Percentiles rank a stretch among this genome's conserved stretches.
These are phyloP conservation scores for Dioscorea zingiberensis DNA, from an alignment of 106 monocot genomes.

Conservation along the genomic window DNA sequence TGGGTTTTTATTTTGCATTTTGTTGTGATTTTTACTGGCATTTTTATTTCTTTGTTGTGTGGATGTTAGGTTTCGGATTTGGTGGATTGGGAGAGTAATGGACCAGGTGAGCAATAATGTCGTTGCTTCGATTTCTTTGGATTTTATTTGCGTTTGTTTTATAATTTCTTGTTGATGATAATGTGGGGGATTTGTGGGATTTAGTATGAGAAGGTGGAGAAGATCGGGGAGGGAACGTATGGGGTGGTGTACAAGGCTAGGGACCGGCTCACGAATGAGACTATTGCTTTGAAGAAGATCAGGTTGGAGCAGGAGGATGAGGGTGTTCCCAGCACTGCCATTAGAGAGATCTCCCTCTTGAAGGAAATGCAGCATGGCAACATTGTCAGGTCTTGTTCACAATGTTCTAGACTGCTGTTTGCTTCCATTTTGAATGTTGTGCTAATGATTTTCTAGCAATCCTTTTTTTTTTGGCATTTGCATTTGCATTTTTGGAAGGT, in stretches of 20 bases:
- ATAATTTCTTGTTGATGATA: not conserved
- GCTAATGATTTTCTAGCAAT: too few species aligned
- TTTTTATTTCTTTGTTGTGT: too few species aligned
- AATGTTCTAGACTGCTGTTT: too few species aligned
- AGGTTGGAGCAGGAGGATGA: slow-evolving; percentile 75
- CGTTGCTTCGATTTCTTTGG: not conserved
- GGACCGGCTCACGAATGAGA: slow-evolving; percentile 64
- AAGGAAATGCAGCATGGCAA: slow-evolving; percentile 58
- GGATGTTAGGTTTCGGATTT: too few species aligned
- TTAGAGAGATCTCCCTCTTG: slow-evolving; percentile 70
- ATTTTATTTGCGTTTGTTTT: not conserved
- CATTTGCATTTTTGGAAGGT: too few species aligned
- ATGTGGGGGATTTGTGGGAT: slow-evolving; percentile 6
- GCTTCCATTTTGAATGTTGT: too few species aligned
- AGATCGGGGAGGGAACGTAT: slow-evolving; percentile 73
- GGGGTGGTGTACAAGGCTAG: slow-evolving; percentile 83
- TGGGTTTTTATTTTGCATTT: too few species aligned
- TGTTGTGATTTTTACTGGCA: too few species aligned
- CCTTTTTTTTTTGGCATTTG: too few species aligned
- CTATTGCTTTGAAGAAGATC: slow-evolving; percentile 77
- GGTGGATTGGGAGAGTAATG: slow-evolving; percentile 3
- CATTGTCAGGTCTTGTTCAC: slow-evolving; percentile 6
- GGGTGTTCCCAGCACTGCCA: slow-evolving; percentile 74
- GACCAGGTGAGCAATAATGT: slow-evolving; percentile 25
- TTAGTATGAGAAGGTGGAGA: slow-evolving; percentile 75